phyloP scores from a whole-genome alignment of 352 stramenopile genomes.

The Globisporangium ultimum region DNA sequence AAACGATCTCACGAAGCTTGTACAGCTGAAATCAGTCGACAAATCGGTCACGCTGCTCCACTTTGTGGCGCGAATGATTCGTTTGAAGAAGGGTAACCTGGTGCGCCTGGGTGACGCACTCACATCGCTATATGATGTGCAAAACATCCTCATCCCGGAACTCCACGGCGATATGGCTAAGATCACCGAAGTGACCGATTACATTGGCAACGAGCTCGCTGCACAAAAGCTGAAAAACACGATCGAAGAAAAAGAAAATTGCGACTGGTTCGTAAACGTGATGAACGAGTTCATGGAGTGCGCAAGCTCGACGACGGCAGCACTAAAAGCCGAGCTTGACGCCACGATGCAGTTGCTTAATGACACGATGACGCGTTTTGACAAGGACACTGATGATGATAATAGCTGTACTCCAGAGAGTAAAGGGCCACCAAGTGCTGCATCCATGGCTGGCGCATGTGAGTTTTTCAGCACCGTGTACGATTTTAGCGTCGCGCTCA shows the following conservation, averaged over 20 bases:
- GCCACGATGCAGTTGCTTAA: slow-evolving; percentile 40
- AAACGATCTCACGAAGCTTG: slow-evolving; percentile 61
- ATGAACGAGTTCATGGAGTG: slow-evolving; percentile 65
- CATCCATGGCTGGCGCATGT: slow-evolving; percentile 33
- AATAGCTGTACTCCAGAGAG: slow-evolving; percentile 1
- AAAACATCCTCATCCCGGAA: slow-evolving; percentile 74
- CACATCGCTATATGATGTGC: slow-evolving; percentile 65
- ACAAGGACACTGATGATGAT: slow-evolving; percentile 37
- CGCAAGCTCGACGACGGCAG: slow-evolving; percentile 21
- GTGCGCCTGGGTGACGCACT: slow-evolving; percentile 62
- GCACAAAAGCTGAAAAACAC: slow-evolving; percentile 72
- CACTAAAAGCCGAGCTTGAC: slow-evolving; percentile 50
- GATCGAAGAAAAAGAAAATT: slow-evolving; percentile 64
- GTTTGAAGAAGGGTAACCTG: slow-evolving; percentile 60
- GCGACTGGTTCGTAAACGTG: slow-evolving; percentile 56
- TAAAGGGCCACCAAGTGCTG: slow-evolving; percentile 18
- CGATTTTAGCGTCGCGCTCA: slow-evolving; percentile 76
- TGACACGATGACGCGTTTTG: slow-evolving; percentile 63
- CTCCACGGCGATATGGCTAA: slow-evolving; percentile 68
- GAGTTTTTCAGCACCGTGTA: slow-evolving; percentile 76
- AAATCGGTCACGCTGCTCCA: slow-evolving; percentile 66
- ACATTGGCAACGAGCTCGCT: slow-evolving; percentile 55
- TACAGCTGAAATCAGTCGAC: slow-evolving; percentile 63
- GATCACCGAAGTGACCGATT: slow-evolving; percentile 58
- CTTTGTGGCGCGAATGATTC: slow-evolving; percentile 70